phyloP scores from a whole-genome alignment of 2,329 filamentous ascomycete genomes.

The Metarhizium guizhouense region DNA sequence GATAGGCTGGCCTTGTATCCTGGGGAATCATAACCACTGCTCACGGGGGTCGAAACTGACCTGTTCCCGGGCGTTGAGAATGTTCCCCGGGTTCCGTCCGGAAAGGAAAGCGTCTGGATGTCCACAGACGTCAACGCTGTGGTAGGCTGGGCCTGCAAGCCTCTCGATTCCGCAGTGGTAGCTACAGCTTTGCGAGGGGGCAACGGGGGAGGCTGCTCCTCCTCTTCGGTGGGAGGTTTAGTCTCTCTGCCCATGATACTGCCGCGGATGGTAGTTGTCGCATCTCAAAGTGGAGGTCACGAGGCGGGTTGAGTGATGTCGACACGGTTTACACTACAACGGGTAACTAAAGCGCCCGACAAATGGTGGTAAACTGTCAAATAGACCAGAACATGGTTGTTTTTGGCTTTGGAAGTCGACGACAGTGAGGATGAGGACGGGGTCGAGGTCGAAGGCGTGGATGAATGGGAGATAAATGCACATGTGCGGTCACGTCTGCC shows the following conservation, averaged over 20 bases:
- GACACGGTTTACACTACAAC: background rate
- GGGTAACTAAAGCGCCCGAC: background rate
- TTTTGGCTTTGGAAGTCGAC: background rate
- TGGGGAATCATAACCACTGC: constrained; percentile 33
- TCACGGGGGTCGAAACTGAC: constrained; percentile 26
- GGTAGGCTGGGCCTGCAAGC: constrained; percentile 58
- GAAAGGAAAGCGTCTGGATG: constrained; percentile 66
- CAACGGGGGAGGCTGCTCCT: constrained; percentile 44
- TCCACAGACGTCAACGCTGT: constrained; percentile 78
- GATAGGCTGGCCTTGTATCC: constrained; percentile 19
- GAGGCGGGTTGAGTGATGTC: background rate
- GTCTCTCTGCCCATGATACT: constrained; percentile 20
- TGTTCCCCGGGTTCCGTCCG: constrained; percentile 58
- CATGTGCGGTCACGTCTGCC: too few relatives aligned
- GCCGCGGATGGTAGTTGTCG: constrained; percentile 11
- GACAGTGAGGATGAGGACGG: background rate
- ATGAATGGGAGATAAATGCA: too few relatives aligned
- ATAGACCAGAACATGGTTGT: background rate
- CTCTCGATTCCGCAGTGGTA: constrained; percentile 26
- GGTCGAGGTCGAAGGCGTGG: background rate
- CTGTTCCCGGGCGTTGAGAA: constrained; percentile 37
- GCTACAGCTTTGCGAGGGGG: constrained; percentile 40
- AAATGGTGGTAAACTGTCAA: background rate
- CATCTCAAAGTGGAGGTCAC: constrained; percentile 17
- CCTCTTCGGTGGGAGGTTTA: constrained; percentile 18